Evolutionary conservation across 768 basidiomycete genomes (phyloP), one percentile per base, ranked within the genome.

Genomic region (Calvatia gigantea): DNA sequence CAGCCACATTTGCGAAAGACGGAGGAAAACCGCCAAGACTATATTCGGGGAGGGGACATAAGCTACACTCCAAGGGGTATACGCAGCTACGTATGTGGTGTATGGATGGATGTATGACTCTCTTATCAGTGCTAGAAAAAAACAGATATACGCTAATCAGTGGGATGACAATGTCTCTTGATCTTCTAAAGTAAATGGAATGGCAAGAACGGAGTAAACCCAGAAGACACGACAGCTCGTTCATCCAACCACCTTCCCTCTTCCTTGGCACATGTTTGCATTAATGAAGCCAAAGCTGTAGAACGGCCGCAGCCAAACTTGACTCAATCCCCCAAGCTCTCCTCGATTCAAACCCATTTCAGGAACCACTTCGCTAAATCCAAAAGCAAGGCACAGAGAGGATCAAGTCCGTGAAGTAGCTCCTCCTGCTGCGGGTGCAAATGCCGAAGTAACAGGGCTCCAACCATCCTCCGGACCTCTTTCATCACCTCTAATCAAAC

Each of bases 401-500:
- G 25, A 27, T 29, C 33, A n/a, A 38, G 27, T 33, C 39, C 33
- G 21, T 19, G 44, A 29, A 21, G 48, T 27, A 14, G 42, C 31
- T n/a, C 56, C 27, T 28, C 31, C 25, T 29, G 25, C 27, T 28
- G 31, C 35, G 14, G 27, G 43, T 23, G 28, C 73, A 58, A 89
- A 87, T 0, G 76, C 73, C 25, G 73, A 76, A 9, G 65, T 77
- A 53, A 89, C 84, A 5, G 87, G 85, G 68, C 88, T 90, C 90
- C 89, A 91, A 1, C 87, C 89, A 61, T 90, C 91, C 64, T 86
- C 87, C n/a, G 82, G 83, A 27, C 76, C 72, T 46, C 88, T 70
- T 62, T 92, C 88, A 35, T 90, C 87, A 4, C 85, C 81, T 7
- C 89, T 76, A 52, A 92, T 90, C 57, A 92, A 69, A 65, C 88